Percentiles rank a stretch among this genome's conserved stretches.
Evolutionary conservation across 169 alveolate genomes (phyloP).

Genomic region (Plasmodium falciparum): DNA sequence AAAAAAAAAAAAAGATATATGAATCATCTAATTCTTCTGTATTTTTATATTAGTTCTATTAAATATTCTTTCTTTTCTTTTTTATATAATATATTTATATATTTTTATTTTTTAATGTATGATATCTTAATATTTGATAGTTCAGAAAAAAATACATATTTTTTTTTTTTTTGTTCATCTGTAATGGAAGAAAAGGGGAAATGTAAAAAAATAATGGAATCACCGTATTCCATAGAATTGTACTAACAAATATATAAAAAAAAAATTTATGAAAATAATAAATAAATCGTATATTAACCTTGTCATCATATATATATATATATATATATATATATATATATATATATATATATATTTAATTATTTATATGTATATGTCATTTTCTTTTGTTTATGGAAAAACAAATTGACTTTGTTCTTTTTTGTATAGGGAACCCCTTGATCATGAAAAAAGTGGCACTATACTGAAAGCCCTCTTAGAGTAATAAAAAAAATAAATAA

Average conservation of each 20-base stretch:
- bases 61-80: too few relatives aligned
- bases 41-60: too few relatives aligned
- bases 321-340: too few relatives aligned
- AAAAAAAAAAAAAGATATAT: too few relatives aligned
- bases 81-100: too few relatives aligned
- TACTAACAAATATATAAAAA: not conserved
- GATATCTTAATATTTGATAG: too few relatives aligned
- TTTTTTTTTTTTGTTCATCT: not conserved
- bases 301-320: too few relatives aligned
- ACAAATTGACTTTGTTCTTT: not conserved
- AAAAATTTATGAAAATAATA: not conserved
- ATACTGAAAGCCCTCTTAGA: slow-evolving; percentile 23
- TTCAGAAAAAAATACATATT: not conserved
- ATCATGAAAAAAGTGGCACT: slow-evolving; percentile 36
- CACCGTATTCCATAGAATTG: slow-evolving; percentile 58
- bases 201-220: slow-evolving; percentile 43
- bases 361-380: not conserved
- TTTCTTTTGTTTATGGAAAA: not conserved
- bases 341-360: not conserved
- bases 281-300: not conserved
- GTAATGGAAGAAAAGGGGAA: slow-evolving; percentile 44
- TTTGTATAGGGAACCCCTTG: slow-evolving; percentile 25
- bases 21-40: too few relatives aligned
- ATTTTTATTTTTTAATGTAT: too few relatives aligned
- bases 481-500: slow-evolving; percentile 4